A percentile compares a stretch with the other conserved stretches of the same genome.
phyloP scores from a whole-genome alignment of 139 green algal genomes.

The Chlamydomonas sp. region DNA sequence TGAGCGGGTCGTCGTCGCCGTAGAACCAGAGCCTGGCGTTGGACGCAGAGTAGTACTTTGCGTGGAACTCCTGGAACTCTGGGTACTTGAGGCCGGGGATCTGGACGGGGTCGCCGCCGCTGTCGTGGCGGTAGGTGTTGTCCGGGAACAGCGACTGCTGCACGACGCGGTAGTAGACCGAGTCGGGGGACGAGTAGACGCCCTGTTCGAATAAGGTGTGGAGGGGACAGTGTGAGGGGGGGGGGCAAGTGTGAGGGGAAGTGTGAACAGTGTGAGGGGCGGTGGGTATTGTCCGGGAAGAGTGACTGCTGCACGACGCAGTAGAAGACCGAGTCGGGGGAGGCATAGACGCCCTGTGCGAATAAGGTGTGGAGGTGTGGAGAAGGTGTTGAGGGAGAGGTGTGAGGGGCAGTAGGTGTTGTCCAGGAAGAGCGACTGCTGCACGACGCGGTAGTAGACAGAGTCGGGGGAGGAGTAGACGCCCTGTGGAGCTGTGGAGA shows the following conservation, averaged over 20 bases:
- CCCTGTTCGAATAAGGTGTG: no score
- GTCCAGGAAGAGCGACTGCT: constrained; percentile 75
- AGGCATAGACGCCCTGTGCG: constrained; percentile 97
- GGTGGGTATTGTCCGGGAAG: constrained; percentile 78
- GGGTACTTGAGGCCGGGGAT: constrained; percentile 93
- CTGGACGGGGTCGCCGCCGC: constrained; percentile 79
- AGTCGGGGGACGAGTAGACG: constrained; percentile 95
- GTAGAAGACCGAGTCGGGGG: constrained; percentile 82
- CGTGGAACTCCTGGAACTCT: constrained; percentile 94
- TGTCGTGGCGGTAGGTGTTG: constrained; percentile 82
- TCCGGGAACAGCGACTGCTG: constrained; percentile 77
- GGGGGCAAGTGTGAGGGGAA: no score
- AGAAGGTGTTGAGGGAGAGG: no score
- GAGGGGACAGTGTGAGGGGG: no score
- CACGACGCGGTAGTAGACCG: constrained; percentile 64
- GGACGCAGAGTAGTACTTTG: constrained; percentile 87
- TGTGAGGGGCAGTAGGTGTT: no score
- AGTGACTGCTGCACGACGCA: constrained; percentile 65
- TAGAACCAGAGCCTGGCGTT: constrained; percentile 94
- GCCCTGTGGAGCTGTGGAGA: no score
- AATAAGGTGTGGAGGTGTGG: no score
- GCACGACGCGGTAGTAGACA: constrained; percentile 68
- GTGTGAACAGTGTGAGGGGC: no score
- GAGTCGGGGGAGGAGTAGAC: constrained; percentile 95
- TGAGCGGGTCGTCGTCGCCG: constrained; percentile 82